phyloP scores from a whole-genome alignment of 2,329 filamentous ascomycete genomes.

The Lecanosticta acicola region DNA sequence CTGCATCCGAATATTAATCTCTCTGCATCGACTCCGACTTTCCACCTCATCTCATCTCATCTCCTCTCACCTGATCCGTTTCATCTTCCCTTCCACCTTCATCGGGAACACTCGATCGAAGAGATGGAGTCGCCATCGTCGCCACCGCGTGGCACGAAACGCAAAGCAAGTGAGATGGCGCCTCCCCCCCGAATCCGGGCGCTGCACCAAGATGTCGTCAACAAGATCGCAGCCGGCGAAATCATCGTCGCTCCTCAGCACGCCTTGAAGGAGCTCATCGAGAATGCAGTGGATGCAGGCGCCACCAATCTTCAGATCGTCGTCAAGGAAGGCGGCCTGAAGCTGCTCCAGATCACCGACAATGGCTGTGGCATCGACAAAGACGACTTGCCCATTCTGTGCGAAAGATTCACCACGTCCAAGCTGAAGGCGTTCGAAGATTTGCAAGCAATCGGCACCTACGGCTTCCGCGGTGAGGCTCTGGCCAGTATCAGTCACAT shows the following conservation, averaged over 20 bases:
- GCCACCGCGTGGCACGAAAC: conserved; percentile 31
- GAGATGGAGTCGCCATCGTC: conserved; percentile 9
- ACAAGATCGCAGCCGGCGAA: conserved; percentile 96
- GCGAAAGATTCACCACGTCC: conserved; percentile 93
- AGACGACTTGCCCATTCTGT: conserved; percentile 86
- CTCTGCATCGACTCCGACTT: not conserved
- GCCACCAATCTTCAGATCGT: conserved; percentile 85
- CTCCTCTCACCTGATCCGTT: too few relatives aligned
- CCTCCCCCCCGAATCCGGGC: conserved; percentile 57
- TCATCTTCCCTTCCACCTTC: too few relatives aligned
- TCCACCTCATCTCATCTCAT: too few relatives aligned
- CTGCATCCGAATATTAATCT: not conserved
- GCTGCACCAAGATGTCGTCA: conserved; percentile 86
- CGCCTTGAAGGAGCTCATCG: conserved; percentile 91
- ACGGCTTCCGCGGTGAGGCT: conserved; percentile 96
- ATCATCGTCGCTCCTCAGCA: conserved; percentile 97
- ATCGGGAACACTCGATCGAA: too few relatives aligned
- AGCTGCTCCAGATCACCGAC: conserved; percentile 92
- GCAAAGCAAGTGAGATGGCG: conserved; percentile 32
- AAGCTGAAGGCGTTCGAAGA: conserved; percentile 94
- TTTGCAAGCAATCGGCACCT: conserved; percentile 80
- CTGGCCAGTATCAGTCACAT: conserved; percentile 98
- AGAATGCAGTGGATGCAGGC: conserved; percentile 96
- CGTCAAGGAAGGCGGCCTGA: conserved; percentile 91
- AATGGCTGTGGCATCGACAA: conserved; percentile 94